phyloP scores from a whole-genome alignment of 768 basidiomycete species.

The Pisolithus orientalis region DNA sequence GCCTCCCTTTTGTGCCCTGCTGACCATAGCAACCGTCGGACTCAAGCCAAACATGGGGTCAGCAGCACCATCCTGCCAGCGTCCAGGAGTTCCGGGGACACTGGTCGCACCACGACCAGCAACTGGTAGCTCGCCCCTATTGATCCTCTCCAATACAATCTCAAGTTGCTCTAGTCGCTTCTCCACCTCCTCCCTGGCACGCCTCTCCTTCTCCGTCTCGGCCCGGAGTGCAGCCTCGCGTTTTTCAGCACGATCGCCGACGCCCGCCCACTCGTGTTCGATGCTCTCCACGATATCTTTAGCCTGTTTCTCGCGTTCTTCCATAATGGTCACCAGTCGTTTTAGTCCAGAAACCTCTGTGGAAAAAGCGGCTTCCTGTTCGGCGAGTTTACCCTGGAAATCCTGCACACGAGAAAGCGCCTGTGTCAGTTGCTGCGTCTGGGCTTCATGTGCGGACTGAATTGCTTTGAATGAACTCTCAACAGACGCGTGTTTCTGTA shows the following conservation, averaged over 20 bases:
- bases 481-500: constrained; percentile 58
- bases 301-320: constrained; percentile 80
- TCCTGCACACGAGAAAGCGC: constrained; percentile 70
- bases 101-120: constrained; percentile 36
- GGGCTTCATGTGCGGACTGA: constrained; percentile 64
- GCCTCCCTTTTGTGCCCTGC: constrained; percentile 71
- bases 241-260: constrained; percentile 62
- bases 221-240: constrained; percentile 62
- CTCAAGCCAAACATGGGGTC: constrained; percentile 68
- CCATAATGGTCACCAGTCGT: constrained; percentile 77
- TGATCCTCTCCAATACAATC: constrained; percentile 63
- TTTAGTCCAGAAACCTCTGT: constrained; percentile 69
- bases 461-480: constrained; percentile 67
- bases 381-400: constrained; percentile 71
- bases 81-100: constrained; percentile 36
- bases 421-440: constrained; percentile 71
- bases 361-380: constrained; percentile 78
- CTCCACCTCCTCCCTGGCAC: constrained; percentile 64
- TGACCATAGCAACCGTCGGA: constrained; percentile 84
- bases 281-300: constrained; percentile 77
- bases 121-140: constrained; percentile 62
- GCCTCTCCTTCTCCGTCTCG: constrained; percentile 67
- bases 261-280: constrained; percentile 74
- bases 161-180: constrained; percentile 67
- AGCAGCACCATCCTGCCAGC: constrained; percentile 35